Evolutionary conservation across 176 grass and related monocot genomes (phyloP), one percentile per base, ranked within the genome.

Genomic region (Triticum turgidum): DNA sequence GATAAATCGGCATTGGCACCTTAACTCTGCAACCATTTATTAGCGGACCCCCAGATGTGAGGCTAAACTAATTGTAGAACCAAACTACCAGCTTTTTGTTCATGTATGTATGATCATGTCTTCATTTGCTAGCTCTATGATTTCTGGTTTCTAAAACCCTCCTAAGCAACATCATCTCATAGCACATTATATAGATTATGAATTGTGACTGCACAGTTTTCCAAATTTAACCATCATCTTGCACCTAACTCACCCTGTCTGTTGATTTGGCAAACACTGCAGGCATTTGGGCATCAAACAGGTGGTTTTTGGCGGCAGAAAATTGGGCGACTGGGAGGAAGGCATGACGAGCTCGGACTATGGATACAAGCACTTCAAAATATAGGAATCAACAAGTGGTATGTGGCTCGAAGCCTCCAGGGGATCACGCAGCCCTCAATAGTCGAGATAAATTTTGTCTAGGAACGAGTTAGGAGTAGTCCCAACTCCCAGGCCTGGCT

Each of bases 321-420:
- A 85, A 22, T 74, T 94, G 86, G 96, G 96, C 24, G 93, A 98
- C 81, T 95, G 93, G 93, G 96, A 98, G 88, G 96, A 98, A 73
- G 91, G 96, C 86, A 95, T 98, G 93, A 95, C 86, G 11, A 95
- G 77, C 78, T 63, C 93, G 0, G 91, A 95, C 66, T 90, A 87
- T 80, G 96, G 93, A 82, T 95, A 98, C 76, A 98, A 87, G 65
- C 88, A 91, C 81, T 98, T 90, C 88, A 93, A 95, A 83, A 95
- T 94, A 79, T 98, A 69, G 89, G 12, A 75, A 10, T 70, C 22
- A 2, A n/a, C 25, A 47, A 38, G 44, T 37, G 71, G 37, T 30
- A 24, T 76, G 80, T 7, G 3, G 10, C 52, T 72, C 69, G 34
- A 33, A 32, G 1, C 24, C 3, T 80, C 20, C 3, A 11, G 7